phyloP scores from a whole-genome alignment of 108 stramenopile species.

The Conticribra weissflogii region DNA sequence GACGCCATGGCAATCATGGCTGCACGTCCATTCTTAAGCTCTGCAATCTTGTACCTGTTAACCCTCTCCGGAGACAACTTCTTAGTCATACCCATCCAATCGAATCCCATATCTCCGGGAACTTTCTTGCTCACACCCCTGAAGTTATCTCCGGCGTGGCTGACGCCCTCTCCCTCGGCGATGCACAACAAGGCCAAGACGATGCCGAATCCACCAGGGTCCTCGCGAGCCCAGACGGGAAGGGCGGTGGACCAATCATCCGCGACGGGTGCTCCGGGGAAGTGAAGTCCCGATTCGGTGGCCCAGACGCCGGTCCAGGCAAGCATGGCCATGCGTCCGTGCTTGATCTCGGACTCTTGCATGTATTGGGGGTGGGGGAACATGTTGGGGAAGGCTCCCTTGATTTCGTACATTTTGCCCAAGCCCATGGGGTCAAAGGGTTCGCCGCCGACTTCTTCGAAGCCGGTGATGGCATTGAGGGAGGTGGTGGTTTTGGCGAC shows the following conservation, averaged over 20 bases:
- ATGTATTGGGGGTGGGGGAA: slow-evolving; percentile 88
- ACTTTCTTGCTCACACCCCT: slow-evolving; percentile 83
- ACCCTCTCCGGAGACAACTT: slow-evolving; percentile 64
- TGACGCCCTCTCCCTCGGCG: slow-evolving; percentile 87
- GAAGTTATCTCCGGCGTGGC: slow-evolving; percentile 92
- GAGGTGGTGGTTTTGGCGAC: slow-evolving; percentile 35
- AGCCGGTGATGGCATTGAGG: slow-evolving; percentile 35
- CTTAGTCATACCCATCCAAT: slow-evolving; percentile 76
- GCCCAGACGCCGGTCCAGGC: slow-evolving; percentile 93
- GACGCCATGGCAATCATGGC: slow-evolving; percentile 94
- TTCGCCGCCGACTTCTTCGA: slow-evolving; percentile 39
- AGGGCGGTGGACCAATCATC: slow-evolving; percentile 90
- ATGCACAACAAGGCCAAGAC: slow-evolving; percentile 79
- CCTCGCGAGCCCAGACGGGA: slow-evolving; percentile 72
- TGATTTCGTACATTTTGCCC: slow-evolving; percentile 53
- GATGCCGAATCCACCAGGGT: slow-evolving; percentile 75
- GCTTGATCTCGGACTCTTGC: slow-evolving; percentile 93
- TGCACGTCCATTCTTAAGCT: slow-evolving; percentile 87
- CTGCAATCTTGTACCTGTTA: slow-evolving; percentile 81
- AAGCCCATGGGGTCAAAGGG: slow-evolving; percentile 53
- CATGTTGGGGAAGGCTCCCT: slow-evolving; percentile 87
- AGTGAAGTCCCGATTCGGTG: slow-evolving; percentile 86
- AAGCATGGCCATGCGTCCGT: slow-evolving; percentile 90
- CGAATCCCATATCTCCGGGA: slow-evolving; percentile 86
- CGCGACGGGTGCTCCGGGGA: slow-evolving; percentile 80